These are phyloP conservation scores for Macrotyloma uniflorum DNA, from an alignment of 306 rosid species.

Conservation along the genomic window DNA sequence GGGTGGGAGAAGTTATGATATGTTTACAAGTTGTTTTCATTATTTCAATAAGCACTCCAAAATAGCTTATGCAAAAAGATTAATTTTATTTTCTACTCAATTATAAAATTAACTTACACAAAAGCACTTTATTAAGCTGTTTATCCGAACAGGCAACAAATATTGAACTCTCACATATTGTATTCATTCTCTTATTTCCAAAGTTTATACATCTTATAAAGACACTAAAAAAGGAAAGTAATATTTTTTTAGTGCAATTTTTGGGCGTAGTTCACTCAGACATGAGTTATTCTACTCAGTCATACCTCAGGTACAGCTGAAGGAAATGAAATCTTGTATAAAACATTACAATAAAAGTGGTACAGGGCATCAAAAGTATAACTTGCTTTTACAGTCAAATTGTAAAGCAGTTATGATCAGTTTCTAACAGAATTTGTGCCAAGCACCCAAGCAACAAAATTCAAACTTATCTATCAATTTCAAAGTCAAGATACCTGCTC, in stretches of 20 bases:
- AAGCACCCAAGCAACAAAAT: not conserved
- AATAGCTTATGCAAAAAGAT: not conserved
- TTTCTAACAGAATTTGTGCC: not conserved
- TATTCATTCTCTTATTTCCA: not conserved
- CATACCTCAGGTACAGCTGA: not conserved
- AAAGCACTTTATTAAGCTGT: not conserved
- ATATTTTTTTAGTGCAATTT: not conserved
- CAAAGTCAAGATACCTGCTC: conserved; percentile 69
- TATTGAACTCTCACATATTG: not conserved
- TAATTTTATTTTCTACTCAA: not conserved
- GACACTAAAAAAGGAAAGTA: not conserved
- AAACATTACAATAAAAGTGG: not conserved
- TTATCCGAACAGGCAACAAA: not conserved
- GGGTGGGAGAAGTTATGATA: not conserved
- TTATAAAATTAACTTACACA: not conserved
- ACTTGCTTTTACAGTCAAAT: not conserved
- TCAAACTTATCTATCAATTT: conserved; percentile 21
- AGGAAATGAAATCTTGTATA: not conserved
- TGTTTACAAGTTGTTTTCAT: not conserved
- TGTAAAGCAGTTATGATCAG: not conserved
- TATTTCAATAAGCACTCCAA: not conserved
- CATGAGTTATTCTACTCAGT: not conserved
- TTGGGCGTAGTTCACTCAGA: not conserved
- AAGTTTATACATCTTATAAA: not conserved
- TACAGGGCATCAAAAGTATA: not conserved